Base-by-base conservation (phyloP, 345 rosid genomes). In the Zanthoxylum bungeanum region DNA sequence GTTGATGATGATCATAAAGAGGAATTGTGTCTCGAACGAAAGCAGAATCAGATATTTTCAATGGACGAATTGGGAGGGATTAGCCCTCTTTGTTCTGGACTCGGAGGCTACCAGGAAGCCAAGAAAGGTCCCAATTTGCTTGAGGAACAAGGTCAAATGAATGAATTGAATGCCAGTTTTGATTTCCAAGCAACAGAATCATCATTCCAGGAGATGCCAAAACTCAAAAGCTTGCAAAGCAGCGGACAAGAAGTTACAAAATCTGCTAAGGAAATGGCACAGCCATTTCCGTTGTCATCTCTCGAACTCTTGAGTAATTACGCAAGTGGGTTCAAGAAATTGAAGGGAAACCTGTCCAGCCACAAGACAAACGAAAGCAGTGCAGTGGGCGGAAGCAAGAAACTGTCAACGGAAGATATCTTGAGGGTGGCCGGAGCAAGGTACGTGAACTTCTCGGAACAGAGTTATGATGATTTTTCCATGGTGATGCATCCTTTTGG, bases 401-500 rank as follows among this genome's bases (percentile, higher is more conserved):
- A 77, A 9, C 67, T 81, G 17, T 86, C 90, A 0, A 70, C 87
- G 0, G 89, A 81, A 74, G 89, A 78, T 62, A 80, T 83, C 73
- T 75, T 88, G 74, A 77, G 73, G 31, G 79, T 73, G 2, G 86
- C 93, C 2, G 90, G 87, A 25, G 76, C 82, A 21, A 75, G 85
- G 57, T 83, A 79, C 70, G 30, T 86, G 11, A 82, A 83, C 10
- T 76, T 85, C 51, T 85, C 82, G 0, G 80, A 77, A 21, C 82
- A 60, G 50, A 83, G 82, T 50, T 76, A 64, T 17, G 79, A 77
- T 50, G 75, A 83, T 66, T 51, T 81, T 66, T 79, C 81, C 31
- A 74, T 76, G 84, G 77, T 76, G 19, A 78, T 68, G 84, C 88
- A 81, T 77, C 88, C 90, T 50, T 73, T 51, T 21, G 89, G 86